These are phyloP conservation scores for Claviceps sp. DNA, from an alignment of 2,329 filamentous ascomycete species.

Conservation along the genomic window DNA sequence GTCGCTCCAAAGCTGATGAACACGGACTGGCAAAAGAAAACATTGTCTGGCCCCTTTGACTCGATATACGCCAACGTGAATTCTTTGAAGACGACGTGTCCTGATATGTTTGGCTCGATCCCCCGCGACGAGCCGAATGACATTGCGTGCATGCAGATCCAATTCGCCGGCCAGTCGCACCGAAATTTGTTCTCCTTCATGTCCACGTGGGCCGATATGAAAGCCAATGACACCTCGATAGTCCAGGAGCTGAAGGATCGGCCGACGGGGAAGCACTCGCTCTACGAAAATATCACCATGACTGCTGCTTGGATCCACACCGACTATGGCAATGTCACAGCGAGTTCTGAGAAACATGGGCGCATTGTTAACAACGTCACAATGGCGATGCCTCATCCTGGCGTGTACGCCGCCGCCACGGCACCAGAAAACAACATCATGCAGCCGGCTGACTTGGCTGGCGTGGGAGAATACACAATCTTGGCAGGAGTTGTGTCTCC, in stretches of 20 bases:
- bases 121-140: constrained; percentile 27
- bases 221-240: constrained; percentile 27
- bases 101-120: constrained; percentile 40
- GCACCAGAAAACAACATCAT: constrained; percentile 50
- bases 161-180: constrained; percentile 57
- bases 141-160: constrained; percentile 51
- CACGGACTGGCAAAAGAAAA: constrained; percentile 33
- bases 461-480: constrained; percentile 56
- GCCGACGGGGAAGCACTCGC: constrained; percentile 46
- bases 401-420: constrained; percentile 51
- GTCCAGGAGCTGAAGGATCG: constrained; percentile 27
- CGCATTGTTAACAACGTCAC: constrained; percentile 64
- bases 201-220: constrained; percentile 38
- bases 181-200: constrained; percentile 55
- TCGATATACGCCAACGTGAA: constrained; percentile 49
- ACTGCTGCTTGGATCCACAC: constrained; percentile 54
- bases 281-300: constrained; percentile 63
- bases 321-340: constrained; percentile 35
- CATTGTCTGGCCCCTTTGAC: constrained; percentile 42
- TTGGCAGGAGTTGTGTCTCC: constrained; percentile 58
- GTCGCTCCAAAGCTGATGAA: constrained; percentile 59
- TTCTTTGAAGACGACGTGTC: constrained; percentile 43
- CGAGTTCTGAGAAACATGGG: constrained; percentile 31
- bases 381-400: constrained; percentile 61
- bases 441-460: constrained; percentile 51